phyloP scores from a whole-genome alignment of 352 stramenopile species.

The Paralagenidium karlingii region DNA sequence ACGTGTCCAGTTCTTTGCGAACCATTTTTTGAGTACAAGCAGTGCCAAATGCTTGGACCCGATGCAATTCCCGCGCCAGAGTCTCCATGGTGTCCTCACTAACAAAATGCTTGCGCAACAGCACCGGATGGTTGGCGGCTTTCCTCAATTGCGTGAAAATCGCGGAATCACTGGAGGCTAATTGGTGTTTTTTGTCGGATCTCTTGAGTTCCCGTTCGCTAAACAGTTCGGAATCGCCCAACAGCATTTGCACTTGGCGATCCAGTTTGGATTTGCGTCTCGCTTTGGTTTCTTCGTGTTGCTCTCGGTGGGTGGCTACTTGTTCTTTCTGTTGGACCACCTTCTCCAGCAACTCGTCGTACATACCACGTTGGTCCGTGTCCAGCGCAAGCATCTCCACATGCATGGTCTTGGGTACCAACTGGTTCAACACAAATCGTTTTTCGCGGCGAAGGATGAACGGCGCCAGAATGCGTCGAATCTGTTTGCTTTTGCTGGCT shows the following conservation, averaged over 20 bases:
- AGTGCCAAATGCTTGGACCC: conserved; percentile 69
- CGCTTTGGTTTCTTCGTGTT: conserved; percentile 45
- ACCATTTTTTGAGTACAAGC: conserved; percentile 78
- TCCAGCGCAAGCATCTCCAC: conserved; percentile 79
- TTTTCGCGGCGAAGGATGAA: conserved; percentile 97
- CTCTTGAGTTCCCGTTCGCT: background rate
- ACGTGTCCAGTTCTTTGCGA: conserved; percentile 86
- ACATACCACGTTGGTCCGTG: conserved; percentile 69
- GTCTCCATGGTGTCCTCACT: conserved; percentile 58
- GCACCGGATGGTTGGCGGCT: conserved; percentile 93
- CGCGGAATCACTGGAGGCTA: conserved; percentile 19
- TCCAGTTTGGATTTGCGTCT: conserved; percentile 31
- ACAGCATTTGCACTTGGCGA: conserved; percentile 30
- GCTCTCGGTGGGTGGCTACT: conserved; percentile 20
- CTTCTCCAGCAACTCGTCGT: conserved; percentile 61
- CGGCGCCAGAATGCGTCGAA: conserved; percentile 90
- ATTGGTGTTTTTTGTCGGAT: conserved; percentile 5
- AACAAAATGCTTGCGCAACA: conserved; percentile 83
- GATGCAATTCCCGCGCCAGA: conserved; percentile 73
- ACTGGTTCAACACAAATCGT: conserved; percentile 88
- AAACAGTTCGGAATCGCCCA: conserved; percentile 10
- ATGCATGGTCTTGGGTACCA: conserved; percentile 74
- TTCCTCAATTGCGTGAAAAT: conserved; percentile 97
- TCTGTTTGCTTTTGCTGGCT: conserved; percentile 71
- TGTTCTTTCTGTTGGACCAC: conserved; percentile 54